Conservation (phyloP, 208 protist genomes). For the Baffinella frigidus region DNA sequence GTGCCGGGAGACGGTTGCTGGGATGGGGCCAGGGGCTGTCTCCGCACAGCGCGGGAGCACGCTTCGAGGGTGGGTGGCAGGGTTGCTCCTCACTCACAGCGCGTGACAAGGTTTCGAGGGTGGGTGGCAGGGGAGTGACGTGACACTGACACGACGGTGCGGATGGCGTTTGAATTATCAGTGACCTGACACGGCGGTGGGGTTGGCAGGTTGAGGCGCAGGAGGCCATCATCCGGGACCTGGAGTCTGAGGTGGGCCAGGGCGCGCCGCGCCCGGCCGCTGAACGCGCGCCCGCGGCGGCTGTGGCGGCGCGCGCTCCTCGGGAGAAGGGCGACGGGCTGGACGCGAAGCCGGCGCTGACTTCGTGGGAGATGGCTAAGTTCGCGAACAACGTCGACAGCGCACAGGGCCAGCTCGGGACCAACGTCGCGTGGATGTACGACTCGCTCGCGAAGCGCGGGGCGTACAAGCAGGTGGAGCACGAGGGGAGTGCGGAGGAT, state of each 20-base stretch:
- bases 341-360: neutral
- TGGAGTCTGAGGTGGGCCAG: neutral
- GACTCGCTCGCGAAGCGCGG: neutral
- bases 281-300: neutral
- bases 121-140: no score
- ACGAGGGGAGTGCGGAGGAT: neutral
- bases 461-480: neutral
- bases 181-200: no score
- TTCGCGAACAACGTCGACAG: conserved; percentile 7
- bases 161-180: no score
- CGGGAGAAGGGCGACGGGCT: neutral
- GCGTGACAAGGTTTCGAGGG: no score
- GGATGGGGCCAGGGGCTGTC: no score
- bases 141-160: no score
- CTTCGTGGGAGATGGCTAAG: conserved; percentile 1
- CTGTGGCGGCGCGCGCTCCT: neutral
- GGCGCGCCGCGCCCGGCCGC: neutral
- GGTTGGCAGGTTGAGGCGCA: neutral
- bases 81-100: no score
- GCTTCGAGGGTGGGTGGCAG: no score
- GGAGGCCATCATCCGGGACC: conserved; percentile 14
- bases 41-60: no score
- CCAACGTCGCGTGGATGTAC: neutral
- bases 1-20: no score
- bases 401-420: neutral